Conservation (phyloP, 2,329 filamentous ascomycete species). For the Neonectria ditissima region DNA sequence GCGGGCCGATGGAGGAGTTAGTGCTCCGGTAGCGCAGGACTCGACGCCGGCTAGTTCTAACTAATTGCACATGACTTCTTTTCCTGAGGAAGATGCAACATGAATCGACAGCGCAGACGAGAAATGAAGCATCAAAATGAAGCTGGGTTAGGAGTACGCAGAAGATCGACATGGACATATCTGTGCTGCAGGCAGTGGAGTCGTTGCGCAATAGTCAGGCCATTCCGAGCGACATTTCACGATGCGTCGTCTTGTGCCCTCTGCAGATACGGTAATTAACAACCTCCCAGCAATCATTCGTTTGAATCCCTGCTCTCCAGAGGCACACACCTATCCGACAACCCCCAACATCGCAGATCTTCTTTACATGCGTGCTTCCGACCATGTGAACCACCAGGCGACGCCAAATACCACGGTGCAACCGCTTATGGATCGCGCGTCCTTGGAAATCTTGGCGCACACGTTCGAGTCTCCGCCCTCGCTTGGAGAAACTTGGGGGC, state of each 20-base stretch:
- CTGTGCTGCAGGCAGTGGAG: neutral
- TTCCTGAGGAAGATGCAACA: neutral
- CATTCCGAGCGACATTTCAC: neutral
- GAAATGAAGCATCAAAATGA: neutral
- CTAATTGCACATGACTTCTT: neutral
- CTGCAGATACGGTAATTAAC: too few species aligned
- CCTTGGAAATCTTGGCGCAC: neutral
- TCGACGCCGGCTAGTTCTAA: neutral
- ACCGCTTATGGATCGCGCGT: too few species aligned
- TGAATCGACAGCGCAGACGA: neutral
- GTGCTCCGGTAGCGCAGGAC: neutral
- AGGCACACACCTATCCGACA: too few species aligned
- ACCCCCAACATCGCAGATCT: too few species aligned
- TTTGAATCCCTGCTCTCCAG: too few species aligned
- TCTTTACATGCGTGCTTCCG: neutral
- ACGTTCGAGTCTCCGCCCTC: neutral
- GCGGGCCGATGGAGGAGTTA: neutral
- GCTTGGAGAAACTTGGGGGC: neutral
- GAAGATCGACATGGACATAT: neutral
- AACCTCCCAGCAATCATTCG: too few species aligned
- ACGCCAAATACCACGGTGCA: neutral
- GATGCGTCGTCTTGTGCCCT: too few species aligned
- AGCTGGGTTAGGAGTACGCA: neutral
- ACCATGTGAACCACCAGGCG: neutral
- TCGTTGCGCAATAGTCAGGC: neutral